Evolutionary conservation across 441 rosid species (phyloP), one percentile per base, ranked within the genome.

Genomic region (Aleurites moluccanus): DNA sequence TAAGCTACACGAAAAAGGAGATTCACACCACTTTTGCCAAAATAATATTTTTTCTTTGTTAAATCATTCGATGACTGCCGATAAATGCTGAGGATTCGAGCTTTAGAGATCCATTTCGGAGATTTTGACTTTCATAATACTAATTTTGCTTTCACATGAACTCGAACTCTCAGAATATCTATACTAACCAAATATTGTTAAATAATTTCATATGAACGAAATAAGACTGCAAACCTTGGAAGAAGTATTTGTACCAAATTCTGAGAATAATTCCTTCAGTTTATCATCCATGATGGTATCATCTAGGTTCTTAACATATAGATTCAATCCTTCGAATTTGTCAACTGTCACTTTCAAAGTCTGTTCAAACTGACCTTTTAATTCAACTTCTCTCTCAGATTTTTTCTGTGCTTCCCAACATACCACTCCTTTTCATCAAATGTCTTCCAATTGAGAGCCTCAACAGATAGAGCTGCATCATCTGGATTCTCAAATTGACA

Each of bases 351-450:
- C 92, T 85, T 80, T 88, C 83, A 89, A 72, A 73, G 80, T 88
- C 88, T 84, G 90, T 82, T 91, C 97, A 87, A 82, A 87, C 52
- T 77, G 82, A 23, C 50, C 73, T 72, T 83, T 91, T 16, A 91
- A 75, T 75, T 91, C 94, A 15, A 18, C 73, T 81, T 90, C 92
- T 81, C 97, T 84, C 49, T 88, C 97, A 71, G 85, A 86, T 78
- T 88, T 91, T 80, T 90, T 91, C 72, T 86, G 90, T 2, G 90
- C 92, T 80, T 86, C 42, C 92, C 91, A 68, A 90, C 95, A 71
- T 74, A 87, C 92, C 91, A 89, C 49, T 87, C 90, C 80, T 88
- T 90, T 23, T 85, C 92, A 68, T 87, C 91, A 77, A 86, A 70
- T 69, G 77, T 85, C 45, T 80, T 83, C 10, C 90, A 91, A 76